Conservation (phyloP, 1,284 basidiomycete species). For the Mycosarcoma mackinlayi region DNA sequence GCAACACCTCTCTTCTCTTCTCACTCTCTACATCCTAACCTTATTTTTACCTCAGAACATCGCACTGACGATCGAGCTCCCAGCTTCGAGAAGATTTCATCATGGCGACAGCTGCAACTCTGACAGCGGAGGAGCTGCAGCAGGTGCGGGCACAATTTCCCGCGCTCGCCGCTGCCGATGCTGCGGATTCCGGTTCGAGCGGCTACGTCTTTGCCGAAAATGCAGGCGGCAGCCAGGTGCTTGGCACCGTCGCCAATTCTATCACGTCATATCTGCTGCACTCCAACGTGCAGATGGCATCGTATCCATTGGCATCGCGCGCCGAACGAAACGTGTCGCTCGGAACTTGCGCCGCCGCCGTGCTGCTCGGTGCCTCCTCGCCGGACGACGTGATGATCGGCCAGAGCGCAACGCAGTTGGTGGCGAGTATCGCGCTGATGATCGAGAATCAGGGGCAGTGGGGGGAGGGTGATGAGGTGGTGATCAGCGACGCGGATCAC, state of each 20-base stretch:
- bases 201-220: constrained; percentile 76
- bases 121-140: constrained; percentile 7
- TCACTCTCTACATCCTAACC: too few relatives aligned
- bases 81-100: too few relatives aligned
- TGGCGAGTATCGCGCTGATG: constrained; percentile 35
- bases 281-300: constrained; percentile 79
- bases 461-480: constrained; percentile 77
- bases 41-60: too few relatives aligned
- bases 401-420: constrained; percentile 62
- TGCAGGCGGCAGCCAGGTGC: constrained; percentile 79
- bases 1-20: too few relatives aligned
- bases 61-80: too few relatives aligned
- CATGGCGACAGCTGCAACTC: background rate
- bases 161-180: constrained; percentile 18
- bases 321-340: constrained; percentile 73
- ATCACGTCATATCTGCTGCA: constrained; percentile 77
- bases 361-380: constrained; percentile 76
- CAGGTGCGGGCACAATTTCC: constrained; percentile 23
- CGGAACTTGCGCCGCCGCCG: constrained; percentile 73
- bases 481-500: constrained; percentile 78
- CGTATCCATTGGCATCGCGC: constrained; percentile 73
- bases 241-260: constrained; percentile 72
- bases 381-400: constrained; percentile 77
- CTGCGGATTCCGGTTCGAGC: background rate
- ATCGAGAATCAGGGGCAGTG: constrained; percentile 72